These are phyloP conservation scores for Chamaenerion angustifolium DNA, from an alignment of 345 rosid species.

Conservation along the genomic window DNA sequence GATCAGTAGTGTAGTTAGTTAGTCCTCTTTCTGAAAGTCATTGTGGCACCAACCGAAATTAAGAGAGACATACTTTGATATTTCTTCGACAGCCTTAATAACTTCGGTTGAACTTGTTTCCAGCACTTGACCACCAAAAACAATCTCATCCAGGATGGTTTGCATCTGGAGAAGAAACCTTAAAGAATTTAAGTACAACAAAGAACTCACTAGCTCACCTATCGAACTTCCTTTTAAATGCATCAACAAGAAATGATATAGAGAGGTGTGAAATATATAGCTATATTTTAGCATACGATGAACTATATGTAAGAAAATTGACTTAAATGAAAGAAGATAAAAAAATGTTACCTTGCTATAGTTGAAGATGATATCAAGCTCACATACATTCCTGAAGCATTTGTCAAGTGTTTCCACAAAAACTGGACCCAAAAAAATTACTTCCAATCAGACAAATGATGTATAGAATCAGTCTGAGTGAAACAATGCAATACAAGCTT, in stretches of 20 bases:
- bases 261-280: no score
- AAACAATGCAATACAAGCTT: no score
- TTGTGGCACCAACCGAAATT: neutral
- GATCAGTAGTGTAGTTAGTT: neutral
- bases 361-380: constrained; percentile 77
- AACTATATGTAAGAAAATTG: neutral
- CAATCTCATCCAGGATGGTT: constrained; percentile 61
- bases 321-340: neutral
- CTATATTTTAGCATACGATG: no score
- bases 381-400: constrained; percentile 93
- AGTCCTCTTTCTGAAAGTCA: neutral
- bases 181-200: neutral
- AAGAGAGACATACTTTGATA: constrained; percentile 44
- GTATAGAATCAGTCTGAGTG: neutral
- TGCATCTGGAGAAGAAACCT: constrained; percentile 47
- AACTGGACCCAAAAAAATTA: constrained; percentile 39
- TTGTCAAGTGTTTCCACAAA: constrained; percentile 91
- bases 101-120: constrained; percentile 84
- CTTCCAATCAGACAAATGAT: constrained; percentile 6
- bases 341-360: constrained; percentile 59
- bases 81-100: constrained; percentile 70
- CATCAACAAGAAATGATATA: no score
- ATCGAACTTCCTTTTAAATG: no score
- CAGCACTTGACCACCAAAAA: constrained; percentile 87
- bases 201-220: no score